Base-by-base conservation (phyloP, 352 stramenopile species). In the Saprolegnia parasitica region DNA sequence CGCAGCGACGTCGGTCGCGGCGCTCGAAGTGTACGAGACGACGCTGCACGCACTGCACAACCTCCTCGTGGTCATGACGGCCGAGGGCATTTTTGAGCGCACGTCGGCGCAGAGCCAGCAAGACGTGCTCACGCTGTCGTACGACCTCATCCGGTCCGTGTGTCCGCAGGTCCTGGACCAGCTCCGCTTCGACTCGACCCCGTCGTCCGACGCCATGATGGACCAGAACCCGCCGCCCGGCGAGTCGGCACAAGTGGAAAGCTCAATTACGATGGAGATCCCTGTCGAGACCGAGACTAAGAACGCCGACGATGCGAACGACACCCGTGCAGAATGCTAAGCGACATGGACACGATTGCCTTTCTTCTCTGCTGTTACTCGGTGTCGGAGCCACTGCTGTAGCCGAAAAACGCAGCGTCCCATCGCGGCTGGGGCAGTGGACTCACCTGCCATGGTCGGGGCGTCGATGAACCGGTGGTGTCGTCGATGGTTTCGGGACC, bases 31-130 rank as follows among this genome's bases (percentile, higher is more conserved):
- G 35, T 93, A 88, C 50, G 87, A 95, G 65, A 95, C 86, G 26
- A 92, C 87, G 52, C 74, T 93, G 56, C 87, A 95, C 70, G 91
- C 87, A 49, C 72, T 95, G 54, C 93, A 93, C 73, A 95, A 95
- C 47, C 72, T 95, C 65, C 71, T 95, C 66, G 71, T 93, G 10
- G 87, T 95, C 50, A 61, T 95, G 46, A 89, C 91, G 65, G 85
- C 85, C 4, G 87, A 95, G 39, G 76, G 87, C 3, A 76, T 93
- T 18, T 76, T 95, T 5, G 81, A 93, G 57, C 32, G 60, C 11
- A 20, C 11, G 10, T 26, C 54, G 11, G 45, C 49, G 4, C 24
- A 40, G 35, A 60, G 52, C 35, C 52, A 60, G 35, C 52, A 60
- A 24, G 37, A 42, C 26, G 21, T 70, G 21, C 46, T 70, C 35